phyloP scores from a whole-genome alignment of 345 rosid genomes.

The Salix arbutifolia region DNA sequence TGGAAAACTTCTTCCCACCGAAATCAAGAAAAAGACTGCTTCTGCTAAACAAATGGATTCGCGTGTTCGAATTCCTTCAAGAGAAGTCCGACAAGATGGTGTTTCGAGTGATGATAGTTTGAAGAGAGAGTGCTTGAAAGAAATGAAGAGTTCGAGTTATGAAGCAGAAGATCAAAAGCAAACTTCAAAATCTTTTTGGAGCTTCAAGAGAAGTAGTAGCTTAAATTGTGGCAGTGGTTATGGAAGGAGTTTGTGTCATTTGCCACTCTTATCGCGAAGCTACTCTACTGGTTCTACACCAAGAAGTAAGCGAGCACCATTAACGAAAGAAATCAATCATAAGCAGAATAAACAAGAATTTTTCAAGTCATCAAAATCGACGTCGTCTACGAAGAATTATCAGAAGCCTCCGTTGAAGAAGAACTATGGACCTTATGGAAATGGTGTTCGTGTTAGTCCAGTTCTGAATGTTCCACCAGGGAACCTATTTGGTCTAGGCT shows the following conservation, averaged over 20 bases:
- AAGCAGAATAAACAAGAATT: slow-evolving; percentile 47
- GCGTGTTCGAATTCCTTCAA: not conserved
- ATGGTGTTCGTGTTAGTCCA: slow-evolving; percentile 53
- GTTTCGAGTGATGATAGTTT: not conserved
- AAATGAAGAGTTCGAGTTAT: slow-evolving; percentile 22
- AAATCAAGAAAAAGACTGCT: slow-evolving; percentile 22
- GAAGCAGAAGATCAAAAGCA: slow-evolving; percentile 38
- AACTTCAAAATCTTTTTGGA: slow-evolving; percentile 64
- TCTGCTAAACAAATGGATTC: slow-evolving; percentile 19
- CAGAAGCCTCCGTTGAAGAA: slow-evolving; percentile 85
- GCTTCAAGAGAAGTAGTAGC: slow-evolving; percentile 73
- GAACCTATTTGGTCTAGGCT: slow-evolving; percentile 65
- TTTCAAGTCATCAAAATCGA: slow-evolving; percentile 16
- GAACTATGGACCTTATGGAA: slow-evolving; percentile 46
- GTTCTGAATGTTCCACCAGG: slow-evolving; percentile 65
- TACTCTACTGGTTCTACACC: slow-evolving; percentile 63
- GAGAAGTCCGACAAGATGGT: not conserved
- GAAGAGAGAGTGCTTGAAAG: slow-evolving; percentile 21
- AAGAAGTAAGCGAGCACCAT: slow-evolving; percentile 29
- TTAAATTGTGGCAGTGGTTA: slow-evolving; percentile 67
- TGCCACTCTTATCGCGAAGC: slow-evolving; percentile 69
- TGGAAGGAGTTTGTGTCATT: slow-evolving; percentile 65
- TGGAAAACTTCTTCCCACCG: slow-evolving; percentile 25
- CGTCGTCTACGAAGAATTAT: slow-evolving; percentile 20
- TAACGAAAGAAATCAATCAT: slow-evolving; percentile 29